These are phyloP conservation scores for Trypanosoma brucei DNA, from an alignment of 208 protist species.

Conservation along the genomic window DNA sequence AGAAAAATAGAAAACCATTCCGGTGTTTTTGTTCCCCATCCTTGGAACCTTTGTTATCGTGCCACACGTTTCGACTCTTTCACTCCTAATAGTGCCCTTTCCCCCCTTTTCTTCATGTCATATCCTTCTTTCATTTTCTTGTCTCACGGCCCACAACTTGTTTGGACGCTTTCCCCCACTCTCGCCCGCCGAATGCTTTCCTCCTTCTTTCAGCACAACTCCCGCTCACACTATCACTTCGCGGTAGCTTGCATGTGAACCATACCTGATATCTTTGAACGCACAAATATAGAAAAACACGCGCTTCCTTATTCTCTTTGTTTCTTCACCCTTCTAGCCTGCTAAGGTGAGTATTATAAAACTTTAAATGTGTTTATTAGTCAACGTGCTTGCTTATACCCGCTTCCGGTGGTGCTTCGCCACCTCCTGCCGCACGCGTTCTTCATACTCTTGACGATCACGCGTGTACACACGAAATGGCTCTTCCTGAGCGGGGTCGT, in stretches of 20 bases:
- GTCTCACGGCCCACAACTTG: no score
- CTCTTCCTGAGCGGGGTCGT: conserved; percentile 97
- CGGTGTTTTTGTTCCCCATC: not conserved
- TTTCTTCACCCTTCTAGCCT: no score
- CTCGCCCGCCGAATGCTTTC: no score
- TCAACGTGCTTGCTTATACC: not conserved
- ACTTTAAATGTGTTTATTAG: no score
- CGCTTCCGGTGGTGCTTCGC: conserved; percentile 45
- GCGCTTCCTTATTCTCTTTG: no score
- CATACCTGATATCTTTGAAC: no score
- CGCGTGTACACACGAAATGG: conserved; percentile 90
- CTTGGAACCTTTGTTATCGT: not conserved
- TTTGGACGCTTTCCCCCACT: no score
- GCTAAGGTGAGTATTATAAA: no score
- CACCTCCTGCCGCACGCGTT: conserved; percentile 83
- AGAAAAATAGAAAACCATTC: not conserved
- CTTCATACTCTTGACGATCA: conserved; percentile 82
- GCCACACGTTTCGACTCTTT: not conserved
- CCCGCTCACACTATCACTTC: no score
- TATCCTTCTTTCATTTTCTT: not conserved
- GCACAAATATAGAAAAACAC: no score
- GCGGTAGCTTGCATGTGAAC: no score
- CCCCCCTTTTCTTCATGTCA: not conserved
- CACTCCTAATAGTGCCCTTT: not conserved
- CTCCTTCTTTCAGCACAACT: no score